A percentile compares a stretch with the other conserved stretches of the same genome.
Evolutionary conservation across 1,284 basidiomycete species (phyloP).

Genomic region (Ganoderma sinense): DNA sequence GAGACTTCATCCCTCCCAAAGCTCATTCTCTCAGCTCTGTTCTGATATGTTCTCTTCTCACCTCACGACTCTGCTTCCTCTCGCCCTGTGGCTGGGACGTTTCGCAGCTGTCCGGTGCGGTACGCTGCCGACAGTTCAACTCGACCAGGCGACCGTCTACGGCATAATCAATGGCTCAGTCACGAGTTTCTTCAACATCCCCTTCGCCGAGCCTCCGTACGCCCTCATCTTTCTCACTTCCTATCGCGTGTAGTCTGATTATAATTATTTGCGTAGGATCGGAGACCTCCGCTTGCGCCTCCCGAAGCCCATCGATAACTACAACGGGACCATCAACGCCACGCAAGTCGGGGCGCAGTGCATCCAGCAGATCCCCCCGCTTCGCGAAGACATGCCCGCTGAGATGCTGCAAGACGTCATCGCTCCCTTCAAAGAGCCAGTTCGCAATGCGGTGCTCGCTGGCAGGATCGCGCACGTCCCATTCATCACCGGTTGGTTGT

Average conservation of each 20-base stretch:
- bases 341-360: conserved; percentile 24
- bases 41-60: background rate
- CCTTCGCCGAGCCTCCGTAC: conserved; percentile 55
- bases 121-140: conserved; percentile 18
- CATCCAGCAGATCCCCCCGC: conserved; percentile 12
- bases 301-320: conserved; percentile 13
- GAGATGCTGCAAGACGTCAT: background rate
- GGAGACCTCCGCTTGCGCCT: conserved; percentile 46
- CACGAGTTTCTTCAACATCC: conserved; percentile 58
- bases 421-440: conserved; percentile 37
- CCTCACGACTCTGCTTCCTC: background rate
- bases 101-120: background rate
- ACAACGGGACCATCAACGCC: conserved; percentile 23
- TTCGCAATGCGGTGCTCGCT: conserved; percentile 32
- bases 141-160: conserved; percentile 31
- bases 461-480: conserved; percentile 29
- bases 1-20: no score
- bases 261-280: conserved; percentile 40
- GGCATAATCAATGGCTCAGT: conserved; percentile 31
- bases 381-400: background rate
- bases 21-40: no score
- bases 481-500: no score
- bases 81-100: background rate
- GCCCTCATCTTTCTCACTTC: conserved; percentile 13
- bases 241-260: background rate